Base-by-base conservation (phyloP, 495 filamentous ascomycete genomes). In the Venustampulla echinocandica region DNA sequence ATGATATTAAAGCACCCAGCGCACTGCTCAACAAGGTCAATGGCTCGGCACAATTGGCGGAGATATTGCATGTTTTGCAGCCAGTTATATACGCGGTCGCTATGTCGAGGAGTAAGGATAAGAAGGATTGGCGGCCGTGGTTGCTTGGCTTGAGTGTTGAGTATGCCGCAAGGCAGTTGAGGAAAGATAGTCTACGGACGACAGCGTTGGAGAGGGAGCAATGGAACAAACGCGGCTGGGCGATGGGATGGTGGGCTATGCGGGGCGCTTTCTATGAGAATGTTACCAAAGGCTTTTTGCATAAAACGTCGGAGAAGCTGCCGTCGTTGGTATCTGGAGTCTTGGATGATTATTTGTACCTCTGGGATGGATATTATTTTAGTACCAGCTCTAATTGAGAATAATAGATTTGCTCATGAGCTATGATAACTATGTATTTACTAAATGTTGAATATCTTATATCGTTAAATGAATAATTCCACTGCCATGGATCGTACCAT, bases 291-390 rank as follows among this genome's bases (percentile, higher is more conserved):
- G 83, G 70, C 5, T 76, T 82, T 64, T 62, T 87, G 38, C 72
- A 75, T 50, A 67, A 68, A 22, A 81, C 80, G 54, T 73, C 74
- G 34, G 84, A 84, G 56, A 82, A 84, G 37, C 66, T 95, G 59
- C 74, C 93, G 42, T 81, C 84, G 54, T 66, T 97, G 54, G 69
- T 96, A 13, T 80, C 77, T 1, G 88, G 81, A 42, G 75, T 98
- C 18, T 57, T 97, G 45, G 90, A 94, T 61, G 93, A 98, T 59
- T 97, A 97, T 56, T 86, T 93, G 60, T 96, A 92, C 59, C 70
- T 98, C 13, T 98, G 92, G 92, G 90, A 96, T 66, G 85, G 94
- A 42, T 97, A 94, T 59, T 90, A 98, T 64, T 97, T 97, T 63
- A 58, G 55, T 47, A 58, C 55, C 19, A 54, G 51, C 23, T 58